A percentile compares a stretch with the other conserved stretches of the same genome.
These are phyloP conservation scores for Phytopythium kandeliae DNA, from an alignment of 352 stramenopile genomes.

Conservation along the genomic window DNA sequence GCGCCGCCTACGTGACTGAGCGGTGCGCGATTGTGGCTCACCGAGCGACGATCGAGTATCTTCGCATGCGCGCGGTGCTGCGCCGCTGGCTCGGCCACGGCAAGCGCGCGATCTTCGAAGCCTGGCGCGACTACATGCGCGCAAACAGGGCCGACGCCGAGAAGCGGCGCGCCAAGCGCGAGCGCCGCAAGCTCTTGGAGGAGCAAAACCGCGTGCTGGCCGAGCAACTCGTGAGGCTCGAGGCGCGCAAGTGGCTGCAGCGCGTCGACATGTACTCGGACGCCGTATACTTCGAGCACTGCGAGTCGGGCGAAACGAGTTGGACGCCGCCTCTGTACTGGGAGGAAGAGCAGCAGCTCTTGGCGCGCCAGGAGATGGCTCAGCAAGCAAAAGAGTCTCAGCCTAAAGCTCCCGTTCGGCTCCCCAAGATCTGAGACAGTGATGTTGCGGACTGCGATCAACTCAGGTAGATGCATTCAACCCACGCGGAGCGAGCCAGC, in stretches of 20 bases:
- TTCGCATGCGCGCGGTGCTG: constrained; percentile 53
- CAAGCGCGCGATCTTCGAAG: constrained; percentile 48
- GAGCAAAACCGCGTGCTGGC: constrained; percentile 43
- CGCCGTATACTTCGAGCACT: constrained; percentile 58
- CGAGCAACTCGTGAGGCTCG: constrained; percentile 35
- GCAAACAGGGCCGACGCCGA: constrained; percentile 24
- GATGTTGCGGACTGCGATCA: not conserved
- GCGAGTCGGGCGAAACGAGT: constrained; percentile 35
- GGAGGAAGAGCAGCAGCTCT: constrained; percentile 32
- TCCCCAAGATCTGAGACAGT: not conserved
- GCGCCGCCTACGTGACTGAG: constrained; percentile 42
- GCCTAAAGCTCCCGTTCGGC: not conserved
- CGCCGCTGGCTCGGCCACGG: constrained; percentile 47
- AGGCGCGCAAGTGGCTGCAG: constrained; percentile 44
- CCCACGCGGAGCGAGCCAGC: not conserved
- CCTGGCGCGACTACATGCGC: constrained; percentile 47
- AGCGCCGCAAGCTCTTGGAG: constrained; percentile 37
- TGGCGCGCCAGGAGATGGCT: not conserved
- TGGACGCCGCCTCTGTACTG: constrained; percentile 50
- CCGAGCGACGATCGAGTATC: constrained; percentile 48
- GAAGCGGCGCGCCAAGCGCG: constrained; percentile 21
- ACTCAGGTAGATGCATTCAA: not conserved
- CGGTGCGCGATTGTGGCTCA: constrained; percentile 34
- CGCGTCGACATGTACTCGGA: constrained; percentile 65
- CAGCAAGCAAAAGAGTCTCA: not conserved